Base-by-base conservation (phyloP, 257 asterid species). In the Echites panduratus region DNA sequence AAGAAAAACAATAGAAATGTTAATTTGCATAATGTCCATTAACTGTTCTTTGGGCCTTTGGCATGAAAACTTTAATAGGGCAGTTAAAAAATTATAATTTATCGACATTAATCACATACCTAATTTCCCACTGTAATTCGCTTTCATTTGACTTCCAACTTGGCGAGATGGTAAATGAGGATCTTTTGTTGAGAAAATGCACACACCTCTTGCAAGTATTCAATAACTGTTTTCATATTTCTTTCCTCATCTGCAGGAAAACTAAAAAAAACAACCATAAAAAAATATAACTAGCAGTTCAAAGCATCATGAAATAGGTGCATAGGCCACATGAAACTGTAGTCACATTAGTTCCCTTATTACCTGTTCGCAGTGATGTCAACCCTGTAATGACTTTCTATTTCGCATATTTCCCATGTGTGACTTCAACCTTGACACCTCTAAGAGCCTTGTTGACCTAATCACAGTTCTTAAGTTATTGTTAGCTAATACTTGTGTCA, bases 301-400 rank as follows among this genome's bases (percentile, higher is more conserved):
- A 53, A 27, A 20, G 48, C 27, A 47, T 29, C 66, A 73, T 73
- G 58, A 22, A 10, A 66, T 44, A n/a, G 53, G 27, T 57, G 26
- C 48, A 68, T 45, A 59, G 16, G 27, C 27, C 38, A 58, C 68
- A 17, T 27, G 22, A 26, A 56, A 0, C n/a, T 27, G 70, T 22
- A 40, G 81, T 70, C 77, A 87, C 89, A 87, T 81, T 41, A 87
- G 80, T 73, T n/a, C n/a, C n/a, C n/a, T n/a, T n/a, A n/a, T 87
- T 89, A 52, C 83, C 70, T 13, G 91, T 84, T 2, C 89, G 82
- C 75, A 81, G 92, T 3, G 89, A 76, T 63, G 89, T 85, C 83
- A 85, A 77, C 63, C 88, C 91, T n/a, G n/a, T n/a, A n/a, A n/a
- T n/a, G n/a, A n/a, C n/a, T n/a, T n/a, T n/a, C n/a, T n/a, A n/a